Evolutionary conservation across 176 grass and related monocot genomes (phyloP), one percentile per base, ranked within the genome.

Genomic region (Olyra latifolia): DNA sequence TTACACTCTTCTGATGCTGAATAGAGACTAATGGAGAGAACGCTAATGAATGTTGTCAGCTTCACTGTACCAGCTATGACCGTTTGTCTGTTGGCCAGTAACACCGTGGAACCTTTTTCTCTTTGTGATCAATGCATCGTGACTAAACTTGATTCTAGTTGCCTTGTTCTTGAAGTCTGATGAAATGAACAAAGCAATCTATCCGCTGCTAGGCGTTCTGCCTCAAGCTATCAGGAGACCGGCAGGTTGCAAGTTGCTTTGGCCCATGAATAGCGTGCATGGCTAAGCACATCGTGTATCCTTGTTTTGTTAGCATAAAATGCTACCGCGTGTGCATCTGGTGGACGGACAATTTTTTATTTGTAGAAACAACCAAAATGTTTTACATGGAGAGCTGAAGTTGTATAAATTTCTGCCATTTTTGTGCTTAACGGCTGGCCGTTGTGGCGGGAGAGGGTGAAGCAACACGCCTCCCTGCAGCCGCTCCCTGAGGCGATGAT

Each of bases 131-230:
- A 23, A 29, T 12, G n/a, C 82, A 22, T 19, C 22, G 2, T 64
- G 9, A 32, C 29, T 13, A 4, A 3, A 65, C 10, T 75, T 59
- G 15, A 12, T 59, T 46, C 39, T 39, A 17, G 67, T 12, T 72
- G 19, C 32, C 16, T 54, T 85, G 54, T 39, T 46, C 45, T 65
- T 66, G 56, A 44, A 15, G 17, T 77, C 55, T 47, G 48, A 62
- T 19, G 67, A 43, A 85, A 62, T 19, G 67, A 43, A 85, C 39
- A 43, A 30, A 64, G 20, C 46, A 17, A 52, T 45, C 10, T 56
- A 27, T 45, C 1, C 7, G 72, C 0, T 72, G 52, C 46, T 1
- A 1, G 43, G 19, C 25, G 54, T 39, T 80, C 9, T 3, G 47
- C 35, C 1, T 1, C 46, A 14, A 56, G 68, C 47, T 27, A 17